Evolutionary conservation across 1,284 basidiomycete species (phyloP), one percentile per base, ranked within the genome.

Genomic region (Microbotryomycetes sp.): DNA sequence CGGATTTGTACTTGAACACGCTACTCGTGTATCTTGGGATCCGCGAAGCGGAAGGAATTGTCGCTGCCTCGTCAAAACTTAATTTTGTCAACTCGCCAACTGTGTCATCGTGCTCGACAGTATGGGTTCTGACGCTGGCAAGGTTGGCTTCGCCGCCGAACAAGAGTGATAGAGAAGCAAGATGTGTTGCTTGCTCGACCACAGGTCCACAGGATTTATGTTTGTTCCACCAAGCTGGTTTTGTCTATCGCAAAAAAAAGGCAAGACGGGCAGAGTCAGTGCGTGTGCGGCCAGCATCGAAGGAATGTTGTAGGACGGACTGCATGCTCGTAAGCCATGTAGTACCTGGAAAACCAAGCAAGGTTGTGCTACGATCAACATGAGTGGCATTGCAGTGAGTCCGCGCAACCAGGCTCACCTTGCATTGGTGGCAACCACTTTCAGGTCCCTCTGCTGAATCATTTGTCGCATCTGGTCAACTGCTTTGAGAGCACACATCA

Each of bases 401-500:
- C 86, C 56, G 92, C 94, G 56, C 87, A 82, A 22, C 19, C n/a
- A 22, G 1, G 29, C 56, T 36, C 28, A 60, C 49, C 65, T 26
- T 16, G 64, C 65, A 42, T 59, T 48, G 4, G 68, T 66, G 1
- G 56, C 59, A 92, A 97, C 97, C 59, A 97, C 92, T 14, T 86
- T 88, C 61, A 97, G 81, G 73, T 91, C 83, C 76, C 97, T 94
- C 64, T 94, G 91, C 72, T 89, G 80, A 73, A 97, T 89, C 74
- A 97, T 92, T 66, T 86, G 83, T 79, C 97, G 96, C 89, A 97
- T 97, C 83, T 87, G 87, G 78, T 96, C 91, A 23, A 94, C 91
- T 50, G 89, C 92, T 76, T 87, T 88, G 71, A 94, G 81, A 77
- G 93, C 93, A 65, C 90, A 85, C 63, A 93, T 79, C 90, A 94